phyloP scores from a whole-genome alignment of 1,139 yeast species.

The Pichia cactophila region DNA sequence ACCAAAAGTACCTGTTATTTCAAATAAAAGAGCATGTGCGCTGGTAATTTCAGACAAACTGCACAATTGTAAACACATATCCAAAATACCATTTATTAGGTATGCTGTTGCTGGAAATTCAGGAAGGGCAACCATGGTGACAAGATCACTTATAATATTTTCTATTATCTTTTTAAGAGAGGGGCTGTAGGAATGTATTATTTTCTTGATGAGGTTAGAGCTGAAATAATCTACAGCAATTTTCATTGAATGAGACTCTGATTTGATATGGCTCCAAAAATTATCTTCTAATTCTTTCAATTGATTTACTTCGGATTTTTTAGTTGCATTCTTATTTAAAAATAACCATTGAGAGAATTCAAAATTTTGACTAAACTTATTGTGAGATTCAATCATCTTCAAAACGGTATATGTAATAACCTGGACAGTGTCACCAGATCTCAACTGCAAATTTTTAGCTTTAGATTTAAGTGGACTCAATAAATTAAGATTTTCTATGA shows the following conservation, averaged over 20 bases:
- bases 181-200: conserved; percentile 34
- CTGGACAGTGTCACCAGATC: conserved; percentile 43
- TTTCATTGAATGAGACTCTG: conserved; percentile 8
- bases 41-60: conserved; percentile 23
- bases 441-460: conserved; percentile 38
- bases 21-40: conserved; percentile 46
- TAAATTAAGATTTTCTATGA: conserved; percentile 43
- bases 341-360: conserved; percentile 21
- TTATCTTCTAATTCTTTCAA: conserved; percentile 12
- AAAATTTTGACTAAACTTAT: conserved; percentile 24
- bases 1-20: conserved; percentile 50
- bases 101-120: conserved; percentile 48
- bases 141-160: conserved; percentile 47
- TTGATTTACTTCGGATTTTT: conserved; percentile 11
- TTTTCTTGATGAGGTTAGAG: conserved; percentile 33
- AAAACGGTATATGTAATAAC: conserved; percentile 40
- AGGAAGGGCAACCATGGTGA: conserved; percentile 41
- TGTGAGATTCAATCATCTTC: conserved; percentile 38
- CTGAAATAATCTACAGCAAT: conserved; percentile 32
- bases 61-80: conserved; percentile 8
- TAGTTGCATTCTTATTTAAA: conserved; percentile 4
- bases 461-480: conserved; percentile 37
- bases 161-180: conserved; percentile 41
- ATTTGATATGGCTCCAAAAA: conserved; percentile 10
- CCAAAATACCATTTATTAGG: conserved; percentile 31